These are phyloP conservation scores for Cutaneotrichosporon cavernicola DNA, from an alignment of 1,284 basidiomycete species.

Conservation along the genomic window DNA sequence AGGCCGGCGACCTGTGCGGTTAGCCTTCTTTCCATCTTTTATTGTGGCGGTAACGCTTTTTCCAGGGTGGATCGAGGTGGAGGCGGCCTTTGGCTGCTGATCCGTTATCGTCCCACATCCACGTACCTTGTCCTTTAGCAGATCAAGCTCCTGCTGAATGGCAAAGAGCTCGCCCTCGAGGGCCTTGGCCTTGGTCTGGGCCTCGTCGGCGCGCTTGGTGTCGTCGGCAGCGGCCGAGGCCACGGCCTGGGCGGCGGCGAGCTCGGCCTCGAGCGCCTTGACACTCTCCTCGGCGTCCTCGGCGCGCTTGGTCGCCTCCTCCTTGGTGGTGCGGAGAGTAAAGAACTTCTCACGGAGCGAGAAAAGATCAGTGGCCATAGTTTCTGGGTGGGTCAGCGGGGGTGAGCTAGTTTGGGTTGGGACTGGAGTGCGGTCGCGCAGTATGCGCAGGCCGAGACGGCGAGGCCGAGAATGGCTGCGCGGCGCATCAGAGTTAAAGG, in stretches of 20 bases:
- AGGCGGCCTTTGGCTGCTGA: not conserved
- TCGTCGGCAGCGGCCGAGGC: not conserved
- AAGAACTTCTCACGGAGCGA: slow-evolving; percentile 14
- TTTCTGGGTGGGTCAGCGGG: slow-evolving; percentile 4
- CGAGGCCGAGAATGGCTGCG: not conserved
- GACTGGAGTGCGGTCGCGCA: not conserved
- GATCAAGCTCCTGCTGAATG: slow-evolving; percentile 7
- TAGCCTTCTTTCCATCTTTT: not conserved
- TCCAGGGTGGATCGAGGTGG: not conserved
- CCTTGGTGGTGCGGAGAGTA: slow-evolving; percentile 12
- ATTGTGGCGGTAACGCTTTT: not conserved
- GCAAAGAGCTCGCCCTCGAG: slow-evolving; percentile 11
- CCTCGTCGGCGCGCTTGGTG: slow-evolving; percentile 8
- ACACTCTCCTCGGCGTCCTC: slow-evolving; percentile 5
- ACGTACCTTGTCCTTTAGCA: slow-evolving; percentile 13
- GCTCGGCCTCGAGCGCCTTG: slow-evolving; percentile 3
- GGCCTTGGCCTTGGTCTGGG: slow-evolving; percentile 1
- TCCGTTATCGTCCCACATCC: not conserved
- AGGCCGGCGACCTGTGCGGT: slow-evolving; percentile 4
- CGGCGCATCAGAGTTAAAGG: not conserved
- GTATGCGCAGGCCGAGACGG: not conserved
- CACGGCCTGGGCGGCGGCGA: slow-evolving; percentile 7
- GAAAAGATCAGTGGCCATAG: slow-evolving; percentile 10
- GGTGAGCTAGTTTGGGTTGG: not conserved
- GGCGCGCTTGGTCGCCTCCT: slow-evolving; percentile 11